Evolutionary conservation across 2,329 filamentous ascomycete genomes (phyloP), one percentile per base, ranked within the genome.

Genomic region (Davidsoniella neocaledoniae): DNA sequence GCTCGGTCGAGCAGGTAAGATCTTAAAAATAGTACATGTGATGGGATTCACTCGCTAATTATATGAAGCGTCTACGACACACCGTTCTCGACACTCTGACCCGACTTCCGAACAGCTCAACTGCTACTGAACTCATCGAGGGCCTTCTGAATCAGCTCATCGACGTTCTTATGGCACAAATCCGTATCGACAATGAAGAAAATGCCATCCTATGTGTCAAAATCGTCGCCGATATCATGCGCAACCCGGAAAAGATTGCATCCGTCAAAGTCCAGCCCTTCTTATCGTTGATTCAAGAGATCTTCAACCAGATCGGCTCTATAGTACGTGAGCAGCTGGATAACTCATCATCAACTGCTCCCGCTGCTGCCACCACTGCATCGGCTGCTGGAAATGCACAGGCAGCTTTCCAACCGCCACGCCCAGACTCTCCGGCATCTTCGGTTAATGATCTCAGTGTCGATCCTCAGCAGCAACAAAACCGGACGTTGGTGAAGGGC

Each of bases 191-290:
- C 65, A 98, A 98, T 59, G 91, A 99, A 66, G 91, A 99, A 55
- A 99, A 98, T 71, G 91, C 90, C 2, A 86, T 93, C n/a, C 69
- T 98, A 55, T 95, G 90, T 62, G 86, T 99, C 67, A 98, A 98
- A 71, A 94, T 90, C 12, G 86, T 94, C 47, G 95, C 94, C 70
- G 91, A 99, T 61, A 81, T 96, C 56, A 86, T 94, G 73, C 81
- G 91, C 45, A 86, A 94, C 61, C 90, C 96, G 64, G 77, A 81
- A 51, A 93, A 90, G 66, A 79, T 81, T 23, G 78, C 95, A 6
- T 64, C 66, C 40, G 73, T 76, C 52, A 87, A 85, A 61, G 88
- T 95, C 3, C 90, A 96, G 63, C 75, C 79, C 2, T 98, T 98
- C 63, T 68, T 99, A 53, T 80, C 82, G 50, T 72, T 99, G 37